Base-by-base conservation (phyloP, 2,329 filamentous ascomycete genomes). In the Paraphoma chrysanthemicola region DNA sequence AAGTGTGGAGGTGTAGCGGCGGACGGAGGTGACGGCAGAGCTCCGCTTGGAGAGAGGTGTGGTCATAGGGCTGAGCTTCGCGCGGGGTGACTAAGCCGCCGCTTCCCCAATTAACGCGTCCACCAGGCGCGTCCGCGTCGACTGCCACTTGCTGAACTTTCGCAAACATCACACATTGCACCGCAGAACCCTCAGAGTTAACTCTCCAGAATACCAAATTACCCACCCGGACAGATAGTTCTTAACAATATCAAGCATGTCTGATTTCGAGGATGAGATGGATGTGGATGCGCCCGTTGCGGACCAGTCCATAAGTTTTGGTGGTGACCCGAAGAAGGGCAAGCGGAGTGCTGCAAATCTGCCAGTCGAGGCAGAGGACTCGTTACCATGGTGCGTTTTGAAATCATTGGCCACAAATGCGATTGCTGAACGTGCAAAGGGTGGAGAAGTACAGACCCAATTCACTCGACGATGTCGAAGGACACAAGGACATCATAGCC, bases 371-470 rank as follows among this genome's bases (percentile, higher is more conserved):
- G 93, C 93, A 48, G 92, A 96, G 77, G 95, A 99, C 76, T 93
- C 90, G 63, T 79, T 99, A 16, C 95, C 95, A 79, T 99, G 95
- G 94, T 96, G 74, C 60, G 80, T 56, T 5, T 4, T 6, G 39
- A 14, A 1, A 0, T 8, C 28, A 0, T 2, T 0, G 11, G 14
- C 12, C 10, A 5, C 4, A 2, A 1, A 9, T 10, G 1, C n/a
- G 16, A 18, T 18, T 48, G 28, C 53, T 70, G 17, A 66, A 43
- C 4, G 10, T 1, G 5, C 9, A 1, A 57, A 93, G 91, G 93
- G 93, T 99, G 8, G 95, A 99, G 75, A 99, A 99, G 73, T 99
- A 98, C 79, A 88, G 95, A 51, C 95, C 95, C 16, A 88, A 89
- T 59, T 92, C 91, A 1, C 86, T 99, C 44, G 87, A 90, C 66